phyloP scores from a whole-genome alignment of 148 eudicot species.

The Amaranthus cruentus region DNA sequence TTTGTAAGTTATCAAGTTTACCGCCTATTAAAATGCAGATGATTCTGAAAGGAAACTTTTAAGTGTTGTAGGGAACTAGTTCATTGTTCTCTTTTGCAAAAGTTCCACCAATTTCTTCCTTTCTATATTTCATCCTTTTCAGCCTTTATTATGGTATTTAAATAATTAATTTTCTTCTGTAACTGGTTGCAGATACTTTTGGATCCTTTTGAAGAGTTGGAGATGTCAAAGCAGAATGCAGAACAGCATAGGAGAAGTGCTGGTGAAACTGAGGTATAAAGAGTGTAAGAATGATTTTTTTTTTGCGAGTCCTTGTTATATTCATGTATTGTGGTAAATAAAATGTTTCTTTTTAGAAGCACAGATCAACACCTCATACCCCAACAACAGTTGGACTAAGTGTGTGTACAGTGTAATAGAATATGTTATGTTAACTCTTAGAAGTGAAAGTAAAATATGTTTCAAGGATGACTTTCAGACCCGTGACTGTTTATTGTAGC shows the following conservation, averaged over 20 bases:
- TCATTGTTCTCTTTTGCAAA: not conserved
- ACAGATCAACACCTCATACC: not conserved
- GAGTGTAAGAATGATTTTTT: not conserved
- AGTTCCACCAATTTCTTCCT: not conserved
- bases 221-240: conserved; percentile 50
- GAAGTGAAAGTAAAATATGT: not conserved
- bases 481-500: too few species aligned
- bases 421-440: not conserved
- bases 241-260: conserved; percentile 97
- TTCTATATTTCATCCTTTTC: not conserved
- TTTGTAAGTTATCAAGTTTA: too few species aligned
- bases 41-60: too few species aligned
- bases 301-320: not conserved
- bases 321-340: not conserved
- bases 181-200: conserved; percentile 45
- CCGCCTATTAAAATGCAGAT: too few species aligned
- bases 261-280: conserved; percentile 74
- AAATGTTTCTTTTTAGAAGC: not conserved
- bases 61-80: not conserved
- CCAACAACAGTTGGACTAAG: not conserved
- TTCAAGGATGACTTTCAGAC: too few species aligned
- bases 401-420: not conserved
- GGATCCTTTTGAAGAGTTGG: conserved; percentile 95
- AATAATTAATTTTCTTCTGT: not conserved
- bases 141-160: not conserved